phyloP scores from a whole-genome alignment of 2,329 filamentous ascomycete species.

The Stachybotrys chlorohalonatus region DNA sequence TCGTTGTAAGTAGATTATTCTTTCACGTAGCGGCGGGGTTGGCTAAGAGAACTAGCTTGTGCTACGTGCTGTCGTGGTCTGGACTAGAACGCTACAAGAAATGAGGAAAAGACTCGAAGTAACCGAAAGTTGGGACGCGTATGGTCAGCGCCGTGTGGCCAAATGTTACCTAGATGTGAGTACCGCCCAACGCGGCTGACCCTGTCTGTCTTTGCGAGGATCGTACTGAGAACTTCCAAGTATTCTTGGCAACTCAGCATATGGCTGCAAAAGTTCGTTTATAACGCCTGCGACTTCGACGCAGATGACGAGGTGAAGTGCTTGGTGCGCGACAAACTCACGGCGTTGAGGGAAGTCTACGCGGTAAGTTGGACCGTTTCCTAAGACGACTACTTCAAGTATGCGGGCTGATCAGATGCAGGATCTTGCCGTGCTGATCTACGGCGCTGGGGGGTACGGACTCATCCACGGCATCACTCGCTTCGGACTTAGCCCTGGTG shows the following conservation, averaged over 20 bases:
- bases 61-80: slow-evolving; percentile 2
- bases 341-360: slow-evolving; percentile 1
- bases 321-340: slow-evolving; percentile 3
- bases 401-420: not conserved
- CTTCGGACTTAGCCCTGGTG: too few relatives aligned
- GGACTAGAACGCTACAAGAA: not conserved
- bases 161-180: slow-evolving; percentile 5
- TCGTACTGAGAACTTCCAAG: not conserved
- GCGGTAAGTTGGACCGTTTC: not conserved
- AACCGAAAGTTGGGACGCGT: not conserved
- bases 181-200: not conserved
- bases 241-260: slow-evolving; percentile 1
- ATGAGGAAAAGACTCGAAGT: slow-evolving; percentile 1
- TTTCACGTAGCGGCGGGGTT: not conserved
- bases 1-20: slow-evolving; percentile 1
- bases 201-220: not conserved
- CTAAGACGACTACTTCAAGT: not conserved
- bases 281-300: slow-evolving; percentile 1
- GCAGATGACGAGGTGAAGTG: not conserved
- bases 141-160: slow-evolving; percentile 2
- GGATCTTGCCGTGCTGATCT: slow-evolving; percentile 2
- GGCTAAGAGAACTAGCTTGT: slow-evolving; percentile 2
- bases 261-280: slow-evolving; percentile 2
- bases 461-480: not conserved
- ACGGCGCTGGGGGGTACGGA: not conserved